Base-by-base conservation (phyloP, 1,284 basidiomycete genomes). In the Irpex rosettiformis region DNA sequence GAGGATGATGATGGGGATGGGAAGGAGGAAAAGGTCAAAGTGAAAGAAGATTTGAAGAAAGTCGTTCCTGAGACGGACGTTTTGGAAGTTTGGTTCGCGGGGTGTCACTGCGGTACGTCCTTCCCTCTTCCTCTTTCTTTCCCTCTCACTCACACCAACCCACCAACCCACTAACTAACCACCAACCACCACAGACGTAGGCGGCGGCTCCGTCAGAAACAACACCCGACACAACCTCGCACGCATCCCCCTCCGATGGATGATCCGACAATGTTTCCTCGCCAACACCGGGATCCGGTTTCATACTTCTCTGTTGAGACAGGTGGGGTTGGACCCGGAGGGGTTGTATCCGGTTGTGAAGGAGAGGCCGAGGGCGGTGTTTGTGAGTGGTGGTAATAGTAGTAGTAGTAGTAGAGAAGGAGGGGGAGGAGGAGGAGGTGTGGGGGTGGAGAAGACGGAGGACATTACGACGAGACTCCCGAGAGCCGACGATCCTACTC, bases 191-290 rank as follows among this genome's bases (percentile, higher is more conserved):
- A 13, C 56, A 81, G 81, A 83, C 56, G 71, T 83, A 40, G 81
- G 81, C 2, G 82, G 81, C 29, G 80, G 82, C 24, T 77, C 77
- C 0, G 78, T 80, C 21, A 7, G 28, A 2, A 80, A 82, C 53
- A 67, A 66, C 11, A 75, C 72, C 0, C 74, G 70, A 3, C 71
- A 80, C 66, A 72, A 69, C 55, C 69, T 83, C 1, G 77, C 81
- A 0, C 77, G 79, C 24, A 83, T 83, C 47, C 72, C 81, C 3
- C 69, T 83, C 16, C 78, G 81, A 1, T 83, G 81, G 81, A 83
- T 83, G 81, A 74, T 83, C 57, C 77, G 81, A 30, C 74, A 86
- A 63, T 81, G 80, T 61, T 83, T 84, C 72, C 68, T 71, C 13
- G 62, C 76, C 22, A 68, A 78, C 3, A 79, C 78, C 0, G 83